phyloP scores from a whole-genome alignment of 2,329 filamentous ascomycete genomes.

The Hirsutella rhossiliensis region DNA sequence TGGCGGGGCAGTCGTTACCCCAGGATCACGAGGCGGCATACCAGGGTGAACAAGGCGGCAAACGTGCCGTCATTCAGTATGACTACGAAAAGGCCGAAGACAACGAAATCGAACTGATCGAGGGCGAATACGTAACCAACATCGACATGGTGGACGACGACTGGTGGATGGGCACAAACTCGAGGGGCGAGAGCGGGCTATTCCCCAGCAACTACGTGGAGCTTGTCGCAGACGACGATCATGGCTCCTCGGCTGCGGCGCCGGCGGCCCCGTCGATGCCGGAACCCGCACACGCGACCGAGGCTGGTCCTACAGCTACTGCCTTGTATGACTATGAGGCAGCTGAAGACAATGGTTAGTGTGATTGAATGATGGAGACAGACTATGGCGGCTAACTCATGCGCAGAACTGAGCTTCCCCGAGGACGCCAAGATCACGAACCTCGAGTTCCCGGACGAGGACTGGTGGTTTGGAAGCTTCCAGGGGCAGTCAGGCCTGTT shows the following conservation, averaged over 20 bases:
- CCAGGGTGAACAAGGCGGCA: constrained; percentile 35
- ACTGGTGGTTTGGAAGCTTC: constrained; percentile 95
- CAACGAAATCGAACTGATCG: constrained; percentile 84
- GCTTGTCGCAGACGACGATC: constrained; percentile 57
- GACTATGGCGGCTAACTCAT: not conserved
- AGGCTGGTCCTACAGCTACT: constrained; percentile 55
- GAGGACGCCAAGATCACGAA: constrained; percentile 74
- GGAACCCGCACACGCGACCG: constrained; percentile 16
- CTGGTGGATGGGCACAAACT: constrained; percentile 97
- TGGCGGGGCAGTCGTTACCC: constrained; percentile 29
- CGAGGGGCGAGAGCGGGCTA: constrained; percentile 69
- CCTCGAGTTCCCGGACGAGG: constrained; percentile 92
- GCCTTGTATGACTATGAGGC: constrained; percentile 95
- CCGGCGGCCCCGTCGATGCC: constrained; percentile 21
- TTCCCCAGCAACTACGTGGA: constrained; percentile 98
- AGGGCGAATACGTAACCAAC: constrained; percentile 79
- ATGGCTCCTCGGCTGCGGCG: constrained; percentile 21
- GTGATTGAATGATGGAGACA: not conserved
- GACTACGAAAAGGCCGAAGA: constrained; percentile 98
- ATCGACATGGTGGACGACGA: constrained; percentile 98
- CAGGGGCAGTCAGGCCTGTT: constrained; percentile 74
- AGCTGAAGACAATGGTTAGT: constrained; percentile 76
- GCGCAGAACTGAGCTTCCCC: constrained; percentile 62
- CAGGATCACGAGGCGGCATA: constrained; percentile 19
- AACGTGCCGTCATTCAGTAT: constrained; percentile 72